Evolutionary conservation across 2,329 filamentous ascomycete species (phyloP), one percentile per base, ranked within the genome.

Genomic region (Botrytis tulipae): DNA sequence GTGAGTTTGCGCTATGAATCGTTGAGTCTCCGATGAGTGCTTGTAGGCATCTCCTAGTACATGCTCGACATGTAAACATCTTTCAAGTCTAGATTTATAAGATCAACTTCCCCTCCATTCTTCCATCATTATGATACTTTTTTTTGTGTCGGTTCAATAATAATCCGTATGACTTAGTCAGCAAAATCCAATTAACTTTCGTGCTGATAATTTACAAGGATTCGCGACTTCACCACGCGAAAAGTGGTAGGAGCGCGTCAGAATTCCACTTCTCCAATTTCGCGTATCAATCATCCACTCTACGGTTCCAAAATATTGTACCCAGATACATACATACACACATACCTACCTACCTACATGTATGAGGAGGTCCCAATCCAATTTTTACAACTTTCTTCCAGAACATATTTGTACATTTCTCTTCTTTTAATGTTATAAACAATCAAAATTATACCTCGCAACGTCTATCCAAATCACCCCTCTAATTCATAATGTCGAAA

Each of bases 401-500:
- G 16, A 18, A 54, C 4, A 32, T 32, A 57, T 29, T 9, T 29
- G 35, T 68, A n/a, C 37, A 42, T 69, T 44, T 44, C 20, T 29
- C 37, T 44, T 69, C 29, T 48, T 66, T 42, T 42, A 42, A 57
- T 57, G n/a, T 32, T 69, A 44, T 57, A 69, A 37, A 25, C 37
- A 57, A 57, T 12, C 10, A 37, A 29, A 57, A 32, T 3, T 12
- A 6, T 4, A 7, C 48, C n/a, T 67, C 8, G 35, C 46, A 74
- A 65, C 35, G 77, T 40, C 29, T 35, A 10, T 32, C 44, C 25
- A 73, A 32, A 62, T 68, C 42, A 2, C 59, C 69, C 42, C 10
- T 35, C 62, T 67, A 62, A 51, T 70, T 73, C 75, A 80, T 65
- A 32, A 81, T 82, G 81, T 79, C 81, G 42, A 82, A 81, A 77